Percentiles rank a stretch among this genome's conserved stretches.
Evolutionary conservation across 148 eudicot genomes (phyloP).

Genomic region (Chenopodium suecicum): DNA sequence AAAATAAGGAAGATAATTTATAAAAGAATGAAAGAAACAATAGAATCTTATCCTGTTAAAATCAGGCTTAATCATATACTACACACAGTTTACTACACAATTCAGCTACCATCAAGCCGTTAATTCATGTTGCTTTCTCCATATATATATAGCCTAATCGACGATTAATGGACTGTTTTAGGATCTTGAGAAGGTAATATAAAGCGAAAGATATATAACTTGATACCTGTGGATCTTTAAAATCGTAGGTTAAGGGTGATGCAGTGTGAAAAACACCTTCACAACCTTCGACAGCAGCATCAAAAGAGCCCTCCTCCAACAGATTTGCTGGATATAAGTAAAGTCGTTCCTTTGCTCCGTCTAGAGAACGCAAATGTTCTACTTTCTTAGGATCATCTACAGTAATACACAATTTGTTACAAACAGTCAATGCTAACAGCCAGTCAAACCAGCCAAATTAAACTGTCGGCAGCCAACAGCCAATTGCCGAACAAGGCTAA

Average conservation of each 20-base stretch:
- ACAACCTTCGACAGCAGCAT: slow-evolving; percentile 41
- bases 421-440: too few relatives aligned
- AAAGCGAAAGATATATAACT: not conserved
- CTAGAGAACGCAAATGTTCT: slow-evolving; percentile 43
- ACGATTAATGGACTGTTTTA: not conserved
- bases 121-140: not conserved
- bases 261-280: slow-evolving; percentile 52
- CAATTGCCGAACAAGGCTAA: too few relatives aligned
- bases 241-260: slow-evolving; percentile 33
- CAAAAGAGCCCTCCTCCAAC: slow-evolving; percentile 44
- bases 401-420: not conserved
- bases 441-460: too few relatives aligned
- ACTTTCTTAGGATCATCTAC: slow-evolving; percentile 44
- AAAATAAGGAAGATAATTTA: not conserved
- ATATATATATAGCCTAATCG: too few relatives aligned
- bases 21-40: not conserved
- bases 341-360: slow-evolving; percentile 43
- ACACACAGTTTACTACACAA: not conserved
- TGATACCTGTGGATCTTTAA: slow-evolving; percentile 38
- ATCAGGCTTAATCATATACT: not conserved
- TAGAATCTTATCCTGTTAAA: not conserved
- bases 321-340: slow-evolving; percentile 42
- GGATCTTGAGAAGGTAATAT: not conserved
- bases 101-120: not conserved
- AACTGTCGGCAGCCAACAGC: too few relatives aligned